phyloP scores from a whole-genome alignment of 2,329 filamentous ascomycete species.

The Ceratocystis albifundus region DNA sequence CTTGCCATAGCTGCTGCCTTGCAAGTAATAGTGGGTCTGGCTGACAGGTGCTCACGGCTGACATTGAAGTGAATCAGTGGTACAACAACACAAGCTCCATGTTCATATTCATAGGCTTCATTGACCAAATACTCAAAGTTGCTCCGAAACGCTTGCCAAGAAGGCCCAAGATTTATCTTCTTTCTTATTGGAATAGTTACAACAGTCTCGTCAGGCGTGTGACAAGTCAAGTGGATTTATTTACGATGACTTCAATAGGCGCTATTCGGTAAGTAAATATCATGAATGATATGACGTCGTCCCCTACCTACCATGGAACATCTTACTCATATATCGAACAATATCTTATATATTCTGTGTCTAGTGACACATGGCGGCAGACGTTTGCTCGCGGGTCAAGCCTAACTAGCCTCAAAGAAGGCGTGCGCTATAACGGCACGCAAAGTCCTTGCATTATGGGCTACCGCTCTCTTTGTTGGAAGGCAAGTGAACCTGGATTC shows the following conservation, averaged over 20 bases:
- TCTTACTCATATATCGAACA: background rate
- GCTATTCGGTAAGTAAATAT: constrained; percentile 7
- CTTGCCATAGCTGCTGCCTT: no score
- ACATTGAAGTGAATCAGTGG: no score
- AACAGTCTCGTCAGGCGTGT: no score
- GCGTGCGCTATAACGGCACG: constrained; percentile 49
- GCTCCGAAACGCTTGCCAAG: no score
- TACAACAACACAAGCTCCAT: no score
- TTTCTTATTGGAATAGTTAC: background rate
- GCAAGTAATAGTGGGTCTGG: no score
- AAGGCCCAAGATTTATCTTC: background rate
- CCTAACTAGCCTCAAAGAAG: constrained; percentile 50
- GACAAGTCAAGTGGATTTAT: background rate
- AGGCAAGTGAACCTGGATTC: constrained; percentile 41
- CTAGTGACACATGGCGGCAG: constrained; percentile 48
- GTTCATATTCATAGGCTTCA: no score
- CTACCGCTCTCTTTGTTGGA: constrained; percentile 84
- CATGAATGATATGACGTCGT: background rate
- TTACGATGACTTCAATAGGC: constrained; percentile 4
- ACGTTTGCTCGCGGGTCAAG: constrained; percentile 48
- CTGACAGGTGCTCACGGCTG: no score
- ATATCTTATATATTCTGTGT: background rate
- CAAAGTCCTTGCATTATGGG: constrained; percentile 57
- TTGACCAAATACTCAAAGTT: no score
- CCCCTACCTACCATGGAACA: background rate